phyloP scores from a whole-genome alignment of 1,139 yeast species.

The Hemisphaericaspora xylofermentans region DNA sequence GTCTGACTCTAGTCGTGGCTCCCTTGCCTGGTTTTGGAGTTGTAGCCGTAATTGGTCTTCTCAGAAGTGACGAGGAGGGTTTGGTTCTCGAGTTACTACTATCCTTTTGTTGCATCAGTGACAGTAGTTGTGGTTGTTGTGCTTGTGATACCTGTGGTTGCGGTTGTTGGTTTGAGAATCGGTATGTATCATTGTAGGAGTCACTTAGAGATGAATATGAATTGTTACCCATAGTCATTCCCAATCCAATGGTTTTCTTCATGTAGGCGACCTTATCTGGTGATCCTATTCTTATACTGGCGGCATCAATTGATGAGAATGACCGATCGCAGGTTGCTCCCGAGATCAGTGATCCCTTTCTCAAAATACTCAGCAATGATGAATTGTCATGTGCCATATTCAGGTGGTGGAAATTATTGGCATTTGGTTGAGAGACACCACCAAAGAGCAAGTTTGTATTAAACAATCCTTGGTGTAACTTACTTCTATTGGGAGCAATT shows the following conservation, averaged over 20 bases:
- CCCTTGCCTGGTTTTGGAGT: background rate
- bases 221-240: constrained; percentile 7
- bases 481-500: constrained; percentile 12
- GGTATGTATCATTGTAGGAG: constrained; percentile 8
- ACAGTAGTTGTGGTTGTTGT: background rate
- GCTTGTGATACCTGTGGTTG: background rate
- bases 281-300: constrained; percentile 12
- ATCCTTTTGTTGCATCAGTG: background rate
- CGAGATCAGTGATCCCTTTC: constrained; percentile 17
- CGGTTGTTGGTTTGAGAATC: constrained; percentile 4
- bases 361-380: constrained; percentile 22
- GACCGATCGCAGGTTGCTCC: constrained; percentile 12
- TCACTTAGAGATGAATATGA: constrained; percentile 12
- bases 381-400: constrained; percentile 14
- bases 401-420: too few relatives aligned
- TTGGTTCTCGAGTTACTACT: constrained; percentile 11
- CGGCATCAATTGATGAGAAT: constrained; percentile 13
- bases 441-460: background rate
- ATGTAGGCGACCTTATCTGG: constrained; percentile 14
- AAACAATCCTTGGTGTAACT: constrained; percentile 1
- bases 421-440: background rate
- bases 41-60: background rate
- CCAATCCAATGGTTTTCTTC: constrained; percentile 8
- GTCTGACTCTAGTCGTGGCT: background rate
- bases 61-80: constrained; percentile 4